Conservation (phyloP, 352 stramenopile genomes). For the Phytophthora hibernalis region DNA sequence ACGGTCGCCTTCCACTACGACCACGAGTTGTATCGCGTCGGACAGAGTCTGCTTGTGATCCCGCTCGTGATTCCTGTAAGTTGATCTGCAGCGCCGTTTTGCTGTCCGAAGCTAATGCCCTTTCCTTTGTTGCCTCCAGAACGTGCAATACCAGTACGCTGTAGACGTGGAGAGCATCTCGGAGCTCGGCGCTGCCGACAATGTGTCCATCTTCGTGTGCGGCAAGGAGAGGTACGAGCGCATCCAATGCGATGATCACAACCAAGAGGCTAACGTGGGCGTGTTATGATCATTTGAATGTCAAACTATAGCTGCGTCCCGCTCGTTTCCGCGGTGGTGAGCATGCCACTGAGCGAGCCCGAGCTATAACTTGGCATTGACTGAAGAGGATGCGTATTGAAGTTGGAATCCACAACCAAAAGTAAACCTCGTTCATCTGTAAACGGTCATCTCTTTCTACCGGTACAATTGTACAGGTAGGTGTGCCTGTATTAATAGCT, state of each 20-base stretch:
- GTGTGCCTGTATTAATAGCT: too few relatives aligned
- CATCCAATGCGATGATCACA: background rate
- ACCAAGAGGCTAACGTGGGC: conserved; percentile 9
- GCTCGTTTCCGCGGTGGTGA: conserved; percentile 81
- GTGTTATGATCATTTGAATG: background rate
- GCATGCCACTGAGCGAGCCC: conserved; percentile 82
- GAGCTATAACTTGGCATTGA: conserved; percentile 43
- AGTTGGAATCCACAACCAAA: background rate
- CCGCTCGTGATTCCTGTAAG: conserved; percentile 77
- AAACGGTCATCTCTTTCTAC: too few relatives aligned
- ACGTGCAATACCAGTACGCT: conserved; percentile 74
- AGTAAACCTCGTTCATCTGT: background rate
- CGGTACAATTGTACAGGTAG: too few relatives aligned
- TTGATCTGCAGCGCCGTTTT: conserved; percentile 7
- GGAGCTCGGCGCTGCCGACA: conserved; percentile 71
- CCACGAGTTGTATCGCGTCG: conserved; percentile 71
- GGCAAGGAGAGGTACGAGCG: conserved; percentile 73
- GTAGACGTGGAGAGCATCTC: conserved; percentile 80
- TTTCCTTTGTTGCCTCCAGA: conserved; percentile 42
- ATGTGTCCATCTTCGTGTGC: conserved; percentile 84
- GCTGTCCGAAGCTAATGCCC: conserved; percentile 8
- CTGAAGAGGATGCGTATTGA: background rate
- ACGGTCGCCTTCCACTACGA: conserved; percentile 83
- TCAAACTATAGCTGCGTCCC: conserved; percentile 65
- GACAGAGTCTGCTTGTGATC: conserved; percentile 70